phyloP scores from a whole-genome alignment of 805 yeast genomes.

The Schwanniomyces yamadae region DNA sequence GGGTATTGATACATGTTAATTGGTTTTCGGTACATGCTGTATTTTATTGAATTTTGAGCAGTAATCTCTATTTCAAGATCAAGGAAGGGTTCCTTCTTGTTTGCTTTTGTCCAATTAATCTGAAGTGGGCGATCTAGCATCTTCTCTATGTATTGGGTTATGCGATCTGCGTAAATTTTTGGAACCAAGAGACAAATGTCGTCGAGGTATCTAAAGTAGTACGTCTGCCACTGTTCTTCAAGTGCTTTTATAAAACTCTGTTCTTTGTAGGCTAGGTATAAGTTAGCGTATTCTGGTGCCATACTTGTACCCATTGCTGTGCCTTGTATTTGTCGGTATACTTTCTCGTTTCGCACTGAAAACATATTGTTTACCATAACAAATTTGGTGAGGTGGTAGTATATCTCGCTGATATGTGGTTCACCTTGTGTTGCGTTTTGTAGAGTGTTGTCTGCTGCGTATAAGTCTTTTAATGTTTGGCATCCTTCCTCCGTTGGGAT shows the following conservation, averaged over 20 bases:
- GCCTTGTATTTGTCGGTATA: conserved; percentile 2
- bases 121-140: conserved; percentile 3
- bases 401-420: not conserved
- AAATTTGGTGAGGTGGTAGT: conserved; percentile 1
- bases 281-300: conserved; percentile 4
- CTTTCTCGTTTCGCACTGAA: not conserved
- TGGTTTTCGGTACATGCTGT: not conserved
- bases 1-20: no score
- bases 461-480: not conserved
- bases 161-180: not conserved
- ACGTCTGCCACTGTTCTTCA: conserved; percentile 1
- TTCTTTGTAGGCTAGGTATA: conserved; percentile 3
- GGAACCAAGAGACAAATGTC: conserved; percentile 5
- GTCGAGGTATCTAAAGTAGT: conserved; percentile 2
- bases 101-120: conserved; percentile 2
- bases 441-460: not conserved
- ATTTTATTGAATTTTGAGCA: not conserved
- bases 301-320: conserved; percentile 4
- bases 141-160: conserved; percentile 1
- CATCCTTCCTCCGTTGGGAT: conserved; percentile 5
- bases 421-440: not conserved
- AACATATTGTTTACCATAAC: conserved; percentile 1
- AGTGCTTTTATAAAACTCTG: conserved; percentile 1
- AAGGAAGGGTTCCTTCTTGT: not conserved
- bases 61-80: conserved; percentile 4